Conservation (phyloP, 148 eudicot species). For the Euryodendron excelsum region DNA sequence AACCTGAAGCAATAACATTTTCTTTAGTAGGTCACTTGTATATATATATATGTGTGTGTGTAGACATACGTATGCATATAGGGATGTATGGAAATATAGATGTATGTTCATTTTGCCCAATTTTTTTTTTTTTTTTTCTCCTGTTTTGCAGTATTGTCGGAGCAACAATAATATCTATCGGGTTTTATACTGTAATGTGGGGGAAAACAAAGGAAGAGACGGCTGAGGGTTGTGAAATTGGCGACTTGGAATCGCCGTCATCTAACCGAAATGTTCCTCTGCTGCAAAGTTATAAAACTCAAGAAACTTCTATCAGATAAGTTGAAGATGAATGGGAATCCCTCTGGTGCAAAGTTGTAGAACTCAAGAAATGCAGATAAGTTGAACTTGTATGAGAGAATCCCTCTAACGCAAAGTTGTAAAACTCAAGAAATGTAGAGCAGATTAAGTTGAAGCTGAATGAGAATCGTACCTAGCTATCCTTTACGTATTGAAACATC, state of each 20-base stretch:
- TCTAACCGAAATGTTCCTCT: conserved; percentile 32
- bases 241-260: conserved; percentile 32
- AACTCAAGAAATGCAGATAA: no score
- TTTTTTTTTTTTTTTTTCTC: not conserved
- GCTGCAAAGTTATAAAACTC: conserved; percentile 22
- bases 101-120: not conserved
- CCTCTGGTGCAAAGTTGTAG: no score
- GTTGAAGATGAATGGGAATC: not conserved
- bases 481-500: no score
- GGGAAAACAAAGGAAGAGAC: conserved; percentile 53
- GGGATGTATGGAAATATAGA: no score
- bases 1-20: no score
- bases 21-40: no score
- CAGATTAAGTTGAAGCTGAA: not conserved
- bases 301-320: conserved; percentile 1
- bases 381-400: no score
- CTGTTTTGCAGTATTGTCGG: conserved; percentile 40
- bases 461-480: no score
- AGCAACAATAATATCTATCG: conserved; percentile 40
- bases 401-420: conserved; percentile 36
- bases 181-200: conserved; percentile 65
- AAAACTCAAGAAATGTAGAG: conserved; percentile 10
- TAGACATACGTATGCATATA: not conserved
- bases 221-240: conserved; percentile 13
- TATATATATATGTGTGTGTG: not conserved